A percentile compares a stretch with the other conserved stretches of the same genome.
Conservation (phyloP, 2,329 filamentous ascomycete species). For the Pyrenophora graminea region DNA sequence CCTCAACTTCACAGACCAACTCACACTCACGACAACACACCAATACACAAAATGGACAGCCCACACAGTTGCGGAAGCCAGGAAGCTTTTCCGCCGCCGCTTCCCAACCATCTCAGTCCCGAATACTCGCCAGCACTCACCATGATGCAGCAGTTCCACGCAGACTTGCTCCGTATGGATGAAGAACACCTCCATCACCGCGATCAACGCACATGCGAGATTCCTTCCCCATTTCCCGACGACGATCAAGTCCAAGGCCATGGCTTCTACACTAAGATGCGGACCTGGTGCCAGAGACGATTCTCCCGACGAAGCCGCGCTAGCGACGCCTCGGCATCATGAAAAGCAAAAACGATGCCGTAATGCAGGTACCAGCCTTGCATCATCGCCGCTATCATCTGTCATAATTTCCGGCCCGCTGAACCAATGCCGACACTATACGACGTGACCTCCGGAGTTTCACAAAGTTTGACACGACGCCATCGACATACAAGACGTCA, state of each 20-base stretch:
- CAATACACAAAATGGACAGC: background rate
- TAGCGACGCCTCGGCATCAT: conserved; percentile 5
- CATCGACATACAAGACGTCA: background rate
- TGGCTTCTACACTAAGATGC: conserved; percentile 4
- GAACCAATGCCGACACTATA: too few species aligned
- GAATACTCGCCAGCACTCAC: conserved; percentile 8
- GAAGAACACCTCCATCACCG: conserved; percentile 11
- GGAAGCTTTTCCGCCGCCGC: conserved; percentile 9
- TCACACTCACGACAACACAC: background rate
- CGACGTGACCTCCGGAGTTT: too few species aligned
- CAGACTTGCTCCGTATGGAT: conserved; percentile 12
- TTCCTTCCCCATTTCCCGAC: conserved; percentile 2
- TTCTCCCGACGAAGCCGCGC: conserved; percentile 5
- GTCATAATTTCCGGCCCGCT: too few species aligned
- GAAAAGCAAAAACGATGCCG: conserved; percentile 8
- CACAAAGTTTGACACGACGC: background rate
- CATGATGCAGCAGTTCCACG: conserved; percentile 10
- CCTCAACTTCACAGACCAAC: too few species aligned
- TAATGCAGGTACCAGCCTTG: conserved; percentile 12
- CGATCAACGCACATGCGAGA: background rate
- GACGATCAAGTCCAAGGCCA: conserved; percentile 1
- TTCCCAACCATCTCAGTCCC: conserved; percentile 5
- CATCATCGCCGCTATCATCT: background rate
- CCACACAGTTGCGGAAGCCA: conserved; percentile 3
- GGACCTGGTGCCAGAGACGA: conserved; percentile 8